These are phyloP conservation scores for Suillus tomentosus DNA, from an alignment of 768 basidiomycete genomes.

Conservation along the genomic window DNA sequence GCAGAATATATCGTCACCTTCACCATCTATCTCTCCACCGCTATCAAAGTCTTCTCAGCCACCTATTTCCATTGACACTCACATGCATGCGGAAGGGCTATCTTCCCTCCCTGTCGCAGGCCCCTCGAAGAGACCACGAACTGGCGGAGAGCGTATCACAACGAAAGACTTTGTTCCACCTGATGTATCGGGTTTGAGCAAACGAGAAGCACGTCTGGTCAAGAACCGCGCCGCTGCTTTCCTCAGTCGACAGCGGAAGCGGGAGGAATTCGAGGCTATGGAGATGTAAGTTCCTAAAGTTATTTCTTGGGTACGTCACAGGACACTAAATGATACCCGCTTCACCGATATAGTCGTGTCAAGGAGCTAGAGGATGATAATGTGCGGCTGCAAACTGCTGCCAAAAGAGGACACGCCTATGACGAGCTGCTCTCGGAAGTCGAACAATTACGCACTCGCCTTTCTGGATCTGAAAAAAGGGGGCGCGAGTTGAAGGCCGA, in stretches of 20 bases:
- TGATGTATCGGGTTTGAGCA: conserved; percentile 84
- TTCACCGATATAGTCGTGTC: conserved; percentile 60
- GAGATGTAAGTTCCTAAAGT: conserved; percentile 66
- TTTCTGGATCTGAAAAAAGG: conserved; percentile 65
- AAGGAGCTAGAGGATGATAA: conserved; percentile 85
- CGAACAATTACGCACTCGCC: conserved; percentile 65
- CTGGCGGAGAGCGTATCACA: conserved; percentile 47
- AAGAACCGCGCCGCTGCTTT: conserved; percentile 94
- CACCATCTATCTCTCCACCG: conserved; percentile 34
- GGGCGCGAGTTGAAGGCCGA: conserved; percentile 67
- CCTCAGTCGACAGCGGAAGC: conserved; percentile 86
- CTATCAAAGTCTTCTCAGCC: conserved; percentile 34
- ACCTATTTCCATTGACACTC: conserved; percentile 37
- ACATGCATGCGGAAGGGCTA: conserved; percentile 3
- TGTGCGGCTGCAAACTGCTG: conserved; percentile 63
- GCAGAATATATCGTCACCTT: conserved; percentile 36
- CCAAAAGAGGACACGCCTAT: conserved; percentile 44
- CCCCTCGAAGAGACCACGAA: conserved; percentile 48
- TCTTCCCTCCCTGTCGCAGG: conserved; percentile 36
- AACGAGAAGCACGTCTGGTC: conserved; percentile 88
- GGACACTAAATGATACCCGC: conserved; percentile 16
- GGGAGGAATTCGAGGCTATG: conserved; percentile 91
- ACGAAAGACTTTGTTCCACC: conserved; percentile 88
- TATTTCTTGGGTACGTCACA: neutral
- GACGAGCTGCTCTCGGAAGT: conserved; percentile 56